A percentile compares a stretch with the other conserved stretches of the same genome.
Conservation (phyloP, 129 eudicot species). For the Deinandra increscens region DNA sequence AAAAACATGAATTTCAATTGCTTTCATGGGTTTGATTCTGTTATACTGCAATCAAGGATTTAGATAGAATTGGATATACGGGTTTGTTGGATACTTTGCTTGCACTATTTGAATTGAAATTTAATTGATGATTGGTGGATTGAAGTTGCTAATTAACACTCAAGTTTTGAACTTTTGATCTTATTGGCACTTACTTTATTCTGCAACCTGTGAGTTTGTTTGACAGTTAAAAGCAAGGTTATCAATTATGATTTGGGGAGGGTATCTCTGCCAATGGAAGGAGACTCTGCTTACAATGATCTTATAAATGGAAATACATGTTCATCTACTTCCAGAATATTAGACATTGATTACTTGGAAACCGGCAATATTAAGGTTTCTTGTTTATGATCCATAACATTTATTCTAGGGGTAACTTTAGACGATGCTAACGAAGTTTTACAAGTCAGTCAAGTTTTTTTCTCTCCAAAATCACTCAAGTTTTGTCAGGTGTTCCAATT, state of each 20-base stretch:
- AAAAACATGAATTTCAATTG: not conserved
- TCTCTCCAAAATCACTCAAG: no score
- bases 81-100: conserved; percentile 9
- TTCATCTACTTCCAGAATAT: conserved; percentile 40
- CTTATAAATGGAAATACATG: conserved; percentile 35
- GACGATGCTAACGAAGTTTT: no score
- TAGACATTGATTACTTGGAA: conserved; percentile 54
- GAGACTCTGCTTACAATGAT: conserved; percentile 43
- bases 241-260: conserved; percentile 40
- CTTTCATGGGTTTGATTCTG: conserved; percentile 1
- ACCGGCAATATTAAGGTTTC: conserved; percentile 43
- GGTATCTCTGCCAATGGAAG: conserved; percentile 47
- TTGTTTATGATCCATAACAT: not conserved
- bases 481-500: no score
- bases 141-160: not conserved
- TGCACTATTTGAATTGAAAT: not conserved
- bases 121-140: conserved; percentile 1
- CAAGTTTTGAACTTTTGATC: not conserved
- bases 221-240: conserved; percentile 63
- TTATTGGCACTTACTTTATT: conserved; percentile 3
- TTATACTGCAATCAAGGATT: not conserved
- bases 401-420: not conserved
- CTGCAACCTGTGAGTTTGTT: conserved; percentile 1
- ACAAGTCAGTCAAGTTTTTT: no score
- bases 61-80: not conserved